These are phyloP conservation scores for Priceomyces melissophilus DNA, from an alignment of 805 yeast species.

Conservation along the genomic window DNA sequence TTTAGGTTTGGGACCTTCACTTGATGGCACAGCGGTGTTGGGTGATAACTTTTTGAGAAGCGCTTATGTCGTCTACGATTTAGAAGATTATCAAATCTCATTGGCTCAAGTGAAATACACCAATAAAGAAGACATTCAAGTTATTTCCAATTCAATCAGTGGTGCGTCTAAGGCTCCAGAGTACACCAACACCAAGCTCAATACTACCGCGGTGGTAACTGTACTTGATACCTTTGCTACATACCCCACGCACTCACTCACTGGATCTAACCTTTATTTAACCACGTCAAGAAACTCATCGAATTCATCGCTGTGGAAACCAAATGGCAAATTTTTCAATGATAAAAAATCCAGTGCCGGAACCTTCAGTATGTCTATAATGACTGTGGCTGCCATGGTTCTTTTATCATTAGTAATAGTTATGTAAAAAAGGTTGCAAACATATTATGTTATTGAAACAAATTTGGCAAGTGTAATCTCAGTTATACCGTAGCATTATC, in stretches of 20 bases:
- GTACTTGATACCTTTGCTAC: constrained; percentile 12
- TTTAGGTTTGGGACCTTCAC: constrained; percentile 24
- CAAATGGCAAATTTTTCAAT: no score
- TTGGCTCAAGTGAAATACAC: constrained; percentile 39
- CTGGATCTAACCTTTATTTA: background rate
- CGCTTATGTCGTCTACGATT: constrained; percentile 65
- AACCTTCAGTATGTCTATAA: no score
- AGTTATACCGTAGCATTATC: no score
- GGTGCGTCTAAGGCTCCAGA: constrained; percentile 46
- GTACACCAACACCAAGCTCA: constrained; percentile 37
- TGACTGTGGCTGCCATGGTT: no score
- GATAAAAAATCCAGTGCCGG: no score
- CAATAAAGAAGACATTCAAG: constrained; percentile 41
- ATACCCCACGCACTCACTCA: constrained; percentile 9
- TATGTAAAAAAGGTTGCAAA: no score
- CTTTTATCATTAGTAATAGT: no score
- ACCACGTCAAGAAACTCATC: no score
- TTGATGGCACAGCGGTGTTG: constrained; percentile 32
- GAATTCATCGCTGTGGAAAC: no score
- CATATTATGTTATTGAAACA: no score
- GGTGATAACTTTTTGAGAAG: constrained; percentile 67
- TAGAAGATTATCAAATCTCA: constrained; percentile 54
- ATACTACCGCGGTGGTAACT: background rate
- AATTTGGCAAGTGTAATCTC: no score
- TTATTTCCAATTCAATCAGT: constrained; percentile 46